phyloP scores from a whole-genome alignment of 225 moss, liverwort and hornwort species.

The Ulota crispa region DNA sequence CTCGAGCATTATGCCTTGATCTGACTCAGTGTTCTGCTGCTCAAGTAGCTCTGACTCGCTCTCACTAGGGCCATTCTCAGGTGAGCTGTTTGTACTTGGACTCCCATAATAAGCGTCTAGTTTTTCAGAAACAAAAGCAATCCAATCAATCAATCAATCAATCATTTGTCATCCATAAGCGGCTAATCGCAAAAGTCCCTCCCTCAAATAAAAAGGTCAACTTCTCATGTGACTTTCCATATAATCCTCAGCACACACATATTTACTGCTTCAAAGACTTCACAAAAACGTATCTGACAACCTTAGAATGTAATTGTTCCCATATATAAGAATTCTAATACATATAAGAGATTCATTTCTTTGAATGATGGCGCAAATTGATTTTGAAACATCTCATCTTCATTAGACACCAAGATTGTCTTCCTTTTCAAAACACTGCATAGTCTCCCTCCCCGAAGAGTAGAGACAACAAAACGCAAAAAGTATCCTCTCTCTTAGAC shows the following conservation, averaged over 20 bases:
- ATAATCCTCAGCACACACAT: neutral
- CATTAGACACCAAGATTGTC: no score
- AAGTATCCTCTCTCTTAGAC: no score
- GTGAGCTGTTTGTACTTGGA: constrained; percentile 59
- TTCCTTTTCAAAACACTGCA: no score
- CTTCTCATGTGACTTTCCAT: neutral
- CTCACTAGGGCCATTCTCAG: constrained; percentile 75
- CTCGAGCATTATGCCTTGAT: constrained; percentile 75
- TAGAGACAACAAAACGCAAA: no score
- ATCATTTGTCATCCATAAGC: neutral
- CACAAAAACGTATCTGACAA: neutral
- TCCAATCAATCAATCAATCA: neutral
- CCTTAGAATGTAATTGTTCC: neutral
- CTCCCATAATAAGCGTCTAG: constrained; percentile 58
- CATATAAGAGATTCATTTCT: neutral
- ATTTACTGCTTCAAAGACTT: neutral
- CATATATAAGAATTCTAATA: neutral
- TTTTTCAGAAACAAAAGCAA: neutral
- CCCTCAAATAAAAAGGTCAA: neutral
- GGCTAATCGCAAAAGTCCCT: neutral
- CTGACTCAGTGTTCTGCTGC: constrained; percentile 48
- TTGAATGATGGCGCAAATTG: neutral
- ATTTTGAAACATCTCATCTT: neutral
- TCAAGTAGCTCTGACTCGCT: constrained; percentile 69
- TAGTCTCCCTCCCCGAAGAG: no score